Percentiles rank a stretch among this genome's conserved stretches.
Evolutionary conservation across 352 stramenopile species (phyloP).

Genomic region (Phytophthora fragariae): DNA sequence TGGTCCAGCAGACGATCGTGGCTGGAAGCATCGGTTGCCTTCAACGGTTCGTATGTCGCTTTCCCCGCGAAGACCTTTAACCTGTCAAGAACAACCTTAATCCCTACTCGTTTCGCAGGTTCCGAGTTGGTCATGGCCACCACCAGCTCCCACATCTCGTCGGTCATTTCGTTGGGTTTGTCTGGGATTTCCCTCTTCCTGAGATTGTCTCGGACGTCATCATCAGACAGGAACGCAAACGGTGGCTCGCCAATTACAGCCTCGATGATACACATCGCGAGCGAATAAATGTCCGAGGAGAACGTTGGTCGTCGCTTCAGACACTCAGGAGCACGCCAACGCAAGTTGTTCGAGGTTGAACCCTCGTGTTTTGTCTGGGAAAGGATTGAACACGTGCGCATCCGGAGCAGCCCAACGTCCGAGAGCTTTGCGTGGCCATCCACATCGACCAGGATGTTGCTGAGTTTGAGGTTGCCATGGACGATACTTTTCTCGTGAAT

Average conservation of each 20-base stretch:
- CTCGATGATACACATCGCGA: conserved; percentile 46
- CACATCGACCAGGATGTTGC: conserved; percentile 33
- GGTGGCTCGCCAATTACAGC: conserved; percentile 31
- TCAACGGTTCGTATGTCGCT: not conserved
- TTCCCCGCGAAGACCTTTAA: not conserved
- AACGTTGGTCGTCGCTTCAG: conserved; percentile 21
- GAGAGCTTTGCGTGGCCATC: conserved; percentile 32
- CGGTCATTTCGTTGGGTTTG: conserved; percentile 17
- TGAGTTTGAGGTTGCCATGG: conserved; percentile 40
- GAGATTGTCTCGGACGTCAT: conserved; percentile 12
- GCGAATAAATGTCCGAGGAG: conserved; percentile 40
- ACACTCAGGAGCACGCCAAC: conserved; percentile 43
- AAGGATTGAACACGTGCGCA: not conserved
- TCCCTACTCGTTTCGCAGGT: conserved; percentile 11
- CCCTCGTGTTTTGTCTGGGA: conserved; percentile 22
- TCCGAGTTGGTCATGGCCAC: conserved; percentile 19
- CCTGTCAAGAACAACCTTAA: not conserved
- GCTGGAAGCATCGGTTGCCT: not conserved
- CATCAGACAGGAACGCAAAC: conserved; percentile 24
- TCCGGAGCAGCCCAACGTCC: conserved; percentile 28
- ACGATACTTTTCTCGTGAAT: conserved; percentile 31
- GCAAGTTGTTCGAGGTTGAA: conserved; percentile 3
- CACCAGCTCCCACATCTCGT: conserved; percentile 28
- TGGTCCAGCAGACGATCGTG: not conserved
- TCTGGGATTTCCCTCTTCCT: conserved; percentile 16